Conservation (phyloP, 2,329 filamentous ascomycete species). For the Sclerotinia trifoliorum region DNA sequence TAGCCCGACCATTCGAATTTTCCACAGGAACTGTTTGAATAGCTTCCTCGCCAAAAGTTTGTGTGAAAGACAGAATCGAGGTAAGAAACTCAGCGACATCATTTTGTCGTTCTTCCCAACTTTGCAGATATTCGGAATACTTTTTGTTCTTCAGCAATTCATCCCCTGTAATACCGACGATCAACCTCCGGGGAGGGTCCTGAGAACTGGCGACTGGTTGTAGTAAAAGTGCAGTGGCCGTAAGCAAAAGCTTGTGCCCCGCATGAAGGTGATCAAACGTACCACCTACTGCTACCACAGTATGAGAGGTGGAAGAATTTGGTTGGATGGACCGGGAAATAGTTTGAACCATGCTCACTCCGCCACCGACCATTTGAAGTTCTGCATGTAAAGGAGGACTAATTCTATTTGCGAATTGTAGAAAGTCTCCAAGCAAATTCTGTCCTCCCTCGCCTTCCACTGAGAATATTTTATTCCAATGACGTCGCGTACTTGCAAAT, state of each 20-base stretch:
- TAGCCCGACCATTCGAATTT: constrained; percentile 48
- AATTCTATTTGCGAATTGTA: constrained; percentile 48
- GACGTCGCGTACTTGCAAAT: constrained; percentile 53
- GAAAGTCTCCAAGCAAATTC: constrained; percentile 52
- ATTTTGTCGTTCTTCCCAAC: constrained; percentile 72
- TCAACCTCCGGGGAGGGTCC: constrained; percentile 55
- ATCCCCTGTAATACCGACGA: constrained; percentile 86
- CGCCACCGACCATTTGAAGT: constrained; percentile 52
- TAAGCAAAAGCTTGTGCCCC: constrained; percentile 92
- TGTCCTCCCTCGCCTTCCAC: constrained; percentile 65
- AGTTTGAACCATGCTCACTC: constrained; percentile 47
- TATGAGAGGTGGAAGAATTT: constrained; percentile 43
- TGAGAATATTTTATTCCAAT: constrained; percentile 66
- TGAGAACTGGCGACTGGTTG: constrained; percentile 46
- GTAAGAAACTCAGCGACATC: constrained; percentile 71
- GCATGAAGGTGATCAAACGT: constrained; percentile 96
- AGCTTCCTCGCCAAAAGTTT: constrained; percentile 40
- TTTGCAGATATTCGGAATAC: constrained; percentile 74
- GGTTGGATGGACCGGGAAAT: constrained; percentile 11
- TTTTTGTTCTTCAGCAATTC: constrained; percentile 86
- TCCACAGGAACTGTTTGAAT: constrained; percentile 37
- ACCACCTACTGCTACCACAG: constrained; percentile 77
- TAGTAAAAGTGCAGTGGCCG: constrained; percentile 76
- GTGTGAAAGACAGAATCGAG: constrained; percentile 53
- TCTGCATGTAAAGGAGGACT: constrained; percentile 52